phyloP scores from a whole-genome alignment of 129 eudicot species.

The sunflower (Helianthus annuus) region DNA sequence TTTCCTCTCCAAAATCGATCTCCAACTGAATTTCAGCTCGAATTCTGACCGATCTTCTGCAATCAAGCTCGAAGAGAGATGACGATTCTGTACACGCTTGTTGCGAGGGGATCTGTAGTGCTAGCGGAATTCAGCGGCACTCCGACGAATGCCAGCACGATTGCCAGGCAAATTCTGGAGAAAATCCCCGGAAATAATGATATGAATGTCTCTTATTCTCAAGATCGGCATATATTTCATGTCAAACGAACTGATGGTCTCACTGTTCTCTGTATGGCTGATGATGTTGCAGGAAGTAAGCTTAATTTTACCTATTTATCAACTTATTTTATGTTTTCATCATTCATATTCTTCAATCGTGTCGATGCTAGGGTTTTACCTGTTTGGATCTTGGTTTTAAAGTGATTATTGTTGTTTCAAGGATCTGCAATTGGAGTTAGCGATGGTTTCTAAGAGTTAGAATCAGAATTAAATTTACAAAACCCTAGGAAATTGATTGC shows the following conservation, averaged over 20 bases:
- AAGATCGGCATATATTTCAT: slow-evolving; percentile 89
- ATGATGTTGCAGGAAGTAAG: slow-evolving; percentile 84
- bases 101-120: slow-evolving; percentile 87
- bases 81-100: slow-evolving; percentile 81
- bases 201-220: slow-evolving; percentile 84
- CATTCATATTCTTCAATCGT: background rate
- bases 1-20: slow-evolving; percentile 13
- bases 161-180: slow-evolving; percentile 76
- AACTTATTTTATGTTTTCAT: background rate
- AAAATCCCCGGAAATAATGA: slow-evolving; percentile 72
- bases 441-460: background rate
- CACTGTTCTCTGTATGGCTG: slow-evolving; percentile 96
- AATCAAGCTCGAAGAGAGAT: slow-evolving; percentile 53
- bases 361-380: background rate
- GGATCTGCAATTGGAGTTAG: background rate
- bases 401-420: background rate
- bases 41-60: background rate
- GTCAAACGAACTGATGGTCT: slow-evolving; percentile 95
- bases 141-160: slow-evolving; percentile 79
- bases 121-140: slow-evolving; percentile 79
- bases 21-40: slow-evolving; percentile 15
- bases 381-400: background rate
- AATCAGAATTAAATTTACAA: background rate
- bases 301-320: background rate
- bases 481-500: background rate